A percentile compares a stretch with the other conserved stretches of the same genome.
These are phyloP conservation scores for Limonium bicolor DNA, from an alignment of 148 eudicot species.

Conservation along the genomic window DNA sequence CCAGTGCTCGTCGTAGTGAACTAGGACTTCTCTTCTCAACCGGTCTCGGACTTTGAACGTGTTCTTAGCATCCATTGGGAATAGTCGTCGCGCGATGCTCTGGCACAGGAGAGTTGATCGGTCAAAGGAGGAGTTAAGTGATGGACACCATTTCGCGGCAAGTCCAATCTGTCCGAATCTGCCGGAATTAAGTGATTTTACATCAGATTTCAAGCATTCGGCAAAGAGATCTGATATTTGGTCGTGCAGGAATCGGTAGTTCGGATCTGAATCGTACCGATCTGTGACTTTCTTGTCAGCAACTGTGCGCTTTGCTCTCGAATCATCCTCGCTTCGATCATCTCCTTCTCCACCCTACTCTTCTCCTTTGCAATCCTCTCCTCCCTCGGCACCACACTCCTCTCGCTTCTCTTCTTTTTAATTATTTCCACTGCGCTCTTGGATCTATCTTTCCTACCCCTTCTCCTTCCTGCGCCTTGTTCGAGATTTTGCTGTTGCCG, in stretches of 20 bases:
- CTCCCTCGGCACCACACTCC: not conserved
- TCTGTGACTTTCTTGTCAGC: constrained; percentile 3
- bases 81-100: constrained; percentile 8
- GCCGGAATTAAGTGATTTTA: constrained; percentile 3
- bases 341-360: too few species aligned
- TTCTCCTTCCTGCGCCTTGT: not conserved
- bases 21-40: constrained; percentile 10
- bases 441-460: too few species aligned
- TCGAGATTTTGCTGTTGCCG: too few species aligned
- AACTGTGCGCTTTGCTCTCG: not conserved
- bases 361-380: constrained; percentile 1
- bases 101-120: constrained; percentile 6
- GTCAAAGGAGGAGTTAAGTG: constrained; percentile 11
- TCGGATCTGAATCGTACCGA: constrained; percentile 3
- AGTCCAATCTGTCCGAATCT: constrained; percentile 3
- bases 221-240: constrained; percentile 11
- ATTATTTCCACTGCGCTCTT: not conserved
- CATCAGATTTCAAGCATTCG: constrained; percentile 4
- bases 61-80: constrained; percentile 11
- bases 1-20: constrained; percentile 7
- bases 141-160: constrained; percentile 16
- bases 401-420: not conserved
- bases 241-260: constrained; percentile 7
- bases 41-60: constrained; percentile 12
- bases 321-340: not conserved